Evolutionary conservation across 129 eudicot genomes (phyloP).

Genomic region (carrot (Daucus carota)): DNA sequence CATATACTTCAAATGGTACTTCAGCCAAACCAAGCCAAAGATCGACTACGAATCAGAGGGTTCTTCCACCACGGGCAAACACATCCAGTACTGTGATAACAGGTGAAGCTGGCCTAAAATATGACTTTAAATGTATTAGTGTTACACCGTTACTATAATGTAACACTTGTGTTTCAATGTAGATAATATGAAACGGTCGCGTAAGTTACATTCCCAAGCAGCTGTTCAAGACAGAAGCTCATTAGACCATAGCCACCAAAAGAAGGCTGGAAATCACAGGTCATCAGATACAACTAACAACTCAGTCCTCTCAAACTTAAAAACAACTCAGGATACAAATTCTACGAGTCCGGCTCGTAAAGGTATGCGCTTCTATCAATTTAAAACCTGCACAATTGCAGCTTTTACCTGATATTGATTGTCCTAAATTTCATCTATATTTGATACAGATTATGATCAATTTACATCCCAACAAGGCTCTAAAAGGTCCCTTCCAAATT

Average conservation of each 20-base stretch:
- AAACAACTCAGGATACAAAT: slow-evolving; percentile 12
- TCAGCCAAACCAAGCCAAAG: neutral
- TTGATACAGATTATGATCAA: slow-evolving; percentile 18
- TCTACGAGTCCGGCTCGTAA: slow-evolving; percentile 2
- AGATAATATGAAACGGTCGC: neutral
- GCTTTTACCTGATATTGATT: neutral
- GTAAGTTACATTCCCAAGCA: neutral
- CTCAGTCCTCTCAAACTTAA: neutral
- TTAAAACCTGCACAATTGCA: neutral
- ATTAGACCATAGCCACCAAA: slow-evolving; percentile 18
- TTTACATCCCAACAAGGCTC: slow-evolving; percentile 21
- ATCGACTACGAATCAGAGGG: neutral
- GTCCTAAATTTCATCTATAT: neutral
- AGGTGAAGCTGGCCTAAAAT: neutral
- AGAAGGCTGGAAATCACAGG: slow-evolving; percentile 21
- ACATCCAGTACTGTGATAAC: neutral
- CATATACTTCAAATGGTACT: neutral
- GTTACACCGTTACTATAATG: neutral
- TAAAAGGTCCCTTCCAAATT: slow-evolving; percentile 46
- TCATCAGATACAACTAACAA: slow-evolving; percentile 3
- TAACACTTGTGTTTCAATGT: too few relatives aligned
- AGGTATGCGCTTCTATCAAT: slow-evolving; percentile 16
- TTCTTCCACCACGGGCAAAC: neutral
- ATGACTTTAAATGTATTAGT: neutral
- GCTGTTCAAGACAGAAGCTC: slow-evolving; percentile 31